A percentile compares a stretch with the other conserved stretches of the same genome.
Conservation (phyloP, 495 filamentous ascomycete species). For the Tuber brumale region DNA sequence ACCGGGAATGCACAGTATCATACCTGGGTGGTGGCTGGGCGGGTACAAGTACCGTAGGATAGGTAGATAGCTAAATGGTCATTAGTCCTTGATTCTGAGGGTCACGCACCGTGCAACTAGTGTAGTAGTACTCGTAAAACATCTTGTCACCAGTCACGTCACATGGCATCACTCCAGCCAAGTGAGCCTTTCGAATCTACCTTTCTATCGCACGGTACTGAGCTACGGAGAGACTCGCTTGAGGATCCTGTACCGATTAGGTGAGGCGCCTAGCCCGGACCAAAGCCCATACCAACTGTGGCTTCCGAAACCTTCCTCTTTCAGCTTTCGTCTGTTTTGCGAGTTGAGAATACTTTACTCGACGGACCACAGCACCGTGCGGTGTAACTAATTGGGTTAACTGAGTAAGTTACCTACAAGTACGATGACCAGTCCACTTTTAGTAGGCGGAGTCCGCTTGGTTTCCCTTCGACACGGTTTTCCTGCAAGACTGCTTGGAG, state of each 20-base stretch:
- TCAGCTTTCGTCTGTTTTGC: background rate
- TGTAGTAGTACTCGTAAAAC: background rate
- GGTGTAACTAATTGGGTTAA: background rate
- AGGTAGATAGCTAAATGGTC: background rate
- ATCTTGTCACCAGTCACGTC: background rate
- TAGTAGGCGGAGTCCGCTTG: background rate
- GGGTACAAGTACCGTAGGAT: background rate
- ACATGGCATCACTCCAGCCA: background rate
- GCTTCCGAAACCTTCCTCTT: background rate
- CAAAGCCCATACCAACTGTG: background rate
- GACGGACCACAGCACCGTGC: background rate
- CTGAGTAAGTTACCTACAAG: constrained; percentile 4
- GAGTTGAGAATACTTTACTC: background rate
- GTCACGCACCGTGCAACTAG: background rate
- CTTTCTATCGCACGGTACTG: background rate
- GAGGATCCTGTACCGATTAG: background rate
- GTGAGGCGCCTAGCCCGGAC: background rate
- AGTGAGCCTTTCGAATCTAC: background rate
- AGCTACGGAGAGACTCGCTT: background rate
- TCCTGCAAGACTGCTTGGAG: background rate
- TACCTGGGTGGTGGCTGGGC: background rate
- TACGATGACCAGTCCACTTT: background rate
- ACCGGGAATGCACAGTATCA: background rate
- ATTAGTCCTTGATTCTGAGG: background rate
- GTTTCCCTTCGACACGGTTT: background rate